These are phyloP conservation scores for Eucalyptus regnans DNA, from an alignment of 345 rosid species.

Conservation along the genomic window DNA sequence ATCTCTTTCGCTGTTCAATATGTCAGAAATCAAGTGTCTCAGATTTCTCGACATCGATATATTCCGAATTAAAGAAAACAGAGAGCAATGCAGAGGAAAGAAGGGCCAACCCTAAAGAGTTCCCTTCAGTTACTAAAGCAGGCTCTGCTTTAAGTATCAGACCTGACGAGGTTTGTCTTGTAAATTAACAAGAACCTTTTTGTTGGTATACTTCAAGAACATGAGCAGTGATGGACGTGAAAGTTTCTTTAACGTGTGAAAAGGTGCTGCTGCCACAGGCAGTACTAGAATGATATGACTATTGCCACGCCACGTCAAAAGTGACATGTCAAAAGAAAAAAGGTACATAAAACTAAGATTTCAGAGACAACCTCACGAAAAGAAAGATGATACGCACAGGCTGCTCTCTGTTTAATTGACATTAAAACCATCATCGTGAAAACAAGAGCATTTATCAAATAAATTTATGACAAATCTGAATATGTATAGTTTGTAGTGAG, in stretches of 20 bases:
- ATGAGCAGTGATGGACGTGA: not conserved
- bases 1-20: conserved; percentile 52
- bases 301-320: not conserved
- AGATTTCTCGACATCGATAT: not conserved
- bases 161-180: not conserved
- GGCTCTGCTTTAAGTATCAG: not conserved
- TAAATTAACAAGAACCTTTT: not conserved
- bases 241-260: not conserved
- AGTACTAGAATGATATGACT: not conserved
- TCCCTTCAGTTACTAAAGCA: not conserved
- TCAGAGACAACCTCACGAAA: not conserved
- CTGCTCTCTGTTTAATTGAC: not conserved
- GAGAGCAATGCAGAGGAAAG: not conserved
- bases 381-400: not conserved
- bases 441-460: not conserved
- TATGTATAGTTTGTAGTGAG: not conserved
- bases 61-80: not conserved
- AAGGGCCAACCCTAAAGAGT: not conserved
- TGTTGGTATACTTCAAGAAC: not conserved
- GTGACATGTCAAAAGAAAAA: not conserved
- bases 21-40: not conserved
- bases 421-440: not conserved
- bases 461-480: not conserved
- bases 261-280: not conserved
- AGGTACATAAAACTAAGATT: not conserved